Evolutionary conservation across 805 yeast genomes (phyloP).

Genomic region (Yarrowia sp.): DNA sequence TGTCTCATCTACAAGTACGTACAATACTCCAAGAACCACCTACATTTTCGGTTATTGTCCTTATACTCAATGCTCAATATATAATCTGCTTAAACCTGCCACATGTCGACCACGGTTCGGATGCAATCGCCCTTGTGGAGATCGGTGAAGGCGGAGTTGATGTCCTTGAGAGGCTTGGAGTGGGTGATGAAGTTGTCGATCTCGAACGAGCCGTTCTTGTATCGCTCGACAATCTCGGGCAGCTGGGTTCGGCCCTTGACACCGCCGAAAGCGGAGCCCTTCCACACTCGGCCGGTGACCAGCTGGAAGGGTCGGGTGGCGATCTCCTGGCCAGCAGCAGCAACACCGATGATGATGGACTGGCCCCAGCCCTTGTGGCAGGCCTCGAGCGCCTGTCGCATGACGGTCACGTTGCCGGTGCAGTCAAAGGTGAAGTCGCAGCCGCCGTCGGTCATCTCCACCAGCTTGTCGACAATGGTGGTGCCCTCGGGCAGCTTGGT

Average conservation of each 20-base stretch:
- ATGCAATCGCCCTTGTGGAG: constrained; percentile 94
- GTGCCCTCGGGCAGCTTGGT: constrained; percentile 72
- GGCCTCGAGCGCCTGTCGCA: constrained; percentile 96
- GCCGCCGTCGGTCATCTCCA: constrained; percentile 96
- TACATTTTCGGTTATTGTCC: too few relatives aligned
- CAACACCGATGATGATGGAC: constrained; percentile 95
- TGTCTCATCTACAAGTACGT: too few relatives aligned
- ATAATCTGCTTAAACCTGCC: constrained; percentile 8
- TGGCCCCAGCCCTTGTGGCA: constrained; percentile 99
- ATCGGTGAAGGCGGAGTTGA: constrained; percentile 91
- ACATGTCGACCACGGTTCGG: constrained; percentile 73
- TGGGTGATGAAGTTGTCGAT: constrained; percentile 96
- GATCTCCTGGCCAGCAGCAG: constrained; percentile 97
- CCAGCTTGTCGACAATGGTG: constrained; percentile 78
- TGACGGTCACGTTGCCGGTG: constrained; percentile 93
- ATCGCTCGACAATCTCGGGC: constrained; percentile 87
- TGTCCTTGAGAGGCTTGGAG: constrained; percentile 75
- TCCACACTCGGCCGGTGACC: constrained; percentile 99
- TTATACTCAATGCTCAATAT: neutral
- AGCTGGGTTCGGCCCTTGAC: constrained; percentile 96
- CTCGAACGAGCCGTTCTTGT: constrained; percentile 78
- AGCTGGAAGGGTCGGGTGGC: constrained; percentile 98
- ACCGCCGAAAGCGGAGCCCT: constrained; percentile 99
- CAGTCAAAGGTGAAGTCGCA: constrained; percentile 96
- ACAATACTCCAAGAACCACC: neutral